Conservation (phyloP, 2,329 filamentous ascomycete genomes). For the Epichloe amarillans region DNA sequence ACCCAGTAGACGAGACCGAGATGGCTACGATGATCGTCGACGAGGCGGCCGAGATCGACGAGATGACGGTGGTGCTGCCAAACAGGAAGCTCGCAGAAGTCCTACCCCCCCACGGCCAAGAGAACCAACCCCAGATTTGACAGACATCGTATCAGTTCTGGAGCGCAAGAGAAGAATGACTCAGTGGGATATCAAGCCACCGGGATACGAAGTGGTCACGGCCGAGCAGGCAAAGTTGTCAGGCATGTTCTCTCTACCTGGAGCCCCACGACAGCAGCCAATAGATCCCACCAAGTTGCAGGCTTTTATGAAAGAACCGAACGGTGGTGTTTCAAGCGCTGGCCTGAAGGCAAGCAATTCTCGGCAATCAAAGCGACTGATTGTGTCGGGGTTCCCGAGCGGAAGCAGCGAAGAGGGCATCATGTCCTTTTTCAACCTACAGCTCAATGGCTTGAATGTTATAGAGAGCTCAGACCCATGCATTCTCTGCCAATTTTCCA, state of each 20-base stretch:
- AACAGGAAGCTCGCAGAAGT: constrained; percentile 52
- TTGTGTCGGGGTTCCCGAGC: constrained; percentile 70
- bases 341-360: constrained; percentile 86
- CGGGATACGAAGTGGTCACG: constrained; percentile 95
- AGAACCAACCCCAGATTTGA: constrained; percentile 91
- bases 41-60: constrained; percentile 34
- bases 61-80: constrained; percentile 23
- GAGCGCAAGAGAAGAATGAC: constrained; percentile 86
- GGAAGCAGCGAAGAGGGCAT: constrained; percentile 63
- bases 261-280: constrained; percentile 83
- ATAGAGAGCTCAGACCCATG: constrained; percentile 76
- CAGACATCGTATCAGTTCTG: constrained; percentile 67
- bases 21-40: constrained; percentile 35
- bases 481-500: constrained; percentile 66
- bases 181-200: constrained; percentile 99
- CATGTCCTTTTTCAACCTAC: constrained; percentile 82
- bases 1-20: constrained; percentile 44
- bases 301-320: constrained; percentile 87
- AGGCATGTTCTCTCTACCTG: constrained; percentile 96
- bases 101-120: constrained; percentile 75
- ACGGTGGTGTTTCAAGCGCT: constrained; percentile 55
- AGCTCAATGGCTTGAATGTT: constrained; percentile 93
- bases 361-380: constrained; percentile 82
- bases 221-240: constrained; percentile 98
- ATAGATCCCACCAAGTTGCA: constrained; percentile 92